Evolutionary conservation across 176 grass and related monocot genomes (phyloP).

Genomic region (Secale cereale): DNA sequence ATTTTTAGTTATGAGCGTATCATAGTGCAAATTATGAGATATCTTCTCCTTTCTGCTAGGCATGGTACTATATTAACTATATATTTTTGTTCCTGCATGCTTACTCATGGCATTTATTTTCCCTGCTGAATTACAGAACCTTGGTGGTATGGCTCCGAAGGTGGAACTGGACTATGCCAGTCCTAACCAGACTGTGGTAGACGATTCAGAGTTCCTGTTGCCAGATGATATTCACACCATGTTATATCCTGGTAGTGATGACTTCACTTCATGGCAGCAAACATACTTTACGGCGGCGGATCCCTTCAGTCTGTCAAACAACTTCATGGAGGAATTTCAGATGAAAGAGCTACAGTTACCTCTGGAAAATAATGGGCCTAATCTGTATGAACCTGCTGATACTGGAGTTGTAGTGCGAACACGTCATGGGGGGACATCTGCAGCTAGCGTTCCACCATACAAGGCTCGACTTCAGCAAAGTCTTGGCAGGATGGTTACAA

Average conservation of each 20-base stretch:
- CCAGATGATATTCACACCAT: constrained; percentile 50
- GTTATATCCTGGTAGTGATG: constrained; percentile 35
- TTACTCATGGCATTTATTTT: constrained; percentile 1
- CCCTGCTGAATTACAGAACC: constrained; percentile 34
- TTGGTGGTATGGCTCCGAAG: constrained; percentile 23
- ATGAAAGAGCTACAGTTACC: constrained; percentile 16
- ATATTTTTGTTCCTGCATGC: neutral
- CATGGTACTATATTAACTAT: neutral
- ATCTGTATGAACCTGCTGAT: constrained; percentile 26
- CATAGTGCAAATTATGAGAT: constrained; percentile 1
- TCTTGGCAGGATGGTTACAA: constrained; percentile 57
- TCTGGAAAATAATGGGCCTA: neutral
- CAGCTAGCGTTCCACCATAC: neutral
- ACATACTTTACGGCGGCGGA: neutral
- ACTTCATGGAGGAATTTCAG: constrained; percentile 1
- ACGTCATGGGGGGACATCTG: neutral
- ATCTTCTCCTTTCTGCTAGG: neutral
- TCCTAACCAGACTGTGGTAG: constrained; percentile 33
- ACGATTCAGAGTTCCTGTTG: constrained; percentile 43
- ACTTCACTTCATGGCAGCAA: constrained; percentile 17
- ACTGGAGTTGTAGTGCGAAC: constrained; percentile 37
- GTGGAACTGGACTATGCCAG: constrained; percentile 40
- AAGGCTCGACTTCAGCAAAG: constrained; percentile 43
- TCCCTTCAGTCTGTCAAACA: neutral
- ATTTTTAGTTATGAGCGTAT: neutral